Evolutionary conservation across 192 early-diverging fungal genomes (phyloP), one percentile per base, ranked within the genome.

Genomic region (Coemansia sp.): DNA sequence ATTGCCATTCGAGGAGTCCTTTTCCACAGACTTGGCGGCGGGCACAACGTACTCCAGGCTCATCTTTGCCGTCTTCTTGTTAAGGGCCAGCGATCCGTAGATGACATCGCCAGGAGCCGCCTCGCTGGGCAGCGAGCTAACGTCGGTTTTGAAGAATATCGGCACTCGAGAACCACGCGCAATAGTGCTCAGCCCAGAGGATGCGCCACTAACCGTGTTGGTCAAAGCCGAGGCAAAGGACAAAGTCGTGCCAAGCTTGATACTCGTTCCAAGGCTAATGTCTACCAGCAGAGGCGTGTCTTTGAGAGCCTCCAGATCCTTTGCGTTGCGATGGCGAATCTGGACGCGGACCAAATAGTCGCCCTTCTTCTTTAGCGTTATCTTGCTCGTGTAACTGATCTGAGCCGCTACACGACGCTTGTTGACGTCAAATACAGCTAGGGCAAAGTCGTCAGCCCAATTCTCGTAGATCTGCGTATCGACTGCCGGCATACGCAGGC

Each of bases 301-400:
- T 49, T 87, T 87, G n/a, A 94, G 83, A 38, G 90, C 87, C 13
- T 95, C 91, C n/a, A 98, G 84, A 1, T 87, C 70, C 62, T 86
- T 86, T 30, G 92, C 74, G 12, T 69, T 84, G 53, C 87, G 80
- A 24, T 91, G 89, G 27, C 87, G 79, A 15, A 99, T 65, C 80
- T 94, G 95, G 34, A 89, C 89, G 24, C 88, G 90, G 29, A 96
- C 77, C 3, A 86, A 86, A 74, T 97, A 98, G 45, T 93, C 93
- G 32, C 97, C 97, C 74, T 88, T 86, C 65, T 86, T 84, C 24
- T 77, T 68, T 9, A 99, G 69, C 40, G 90, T 89, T 20, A 93
- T 64, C 0, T 65, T 68, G 59, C 88, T 89, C 27, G 90, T 69
- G 72, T 94, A 96, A 27, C 91, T 85, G 79, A 92, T 92, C 50